Percentiles rank a stretch among this genome's conserved stretches.
phyloP scores from a whole-genome alignment of 495 filamentous ascomycete species.

The Oleoguttula mirabilis region DNA sequence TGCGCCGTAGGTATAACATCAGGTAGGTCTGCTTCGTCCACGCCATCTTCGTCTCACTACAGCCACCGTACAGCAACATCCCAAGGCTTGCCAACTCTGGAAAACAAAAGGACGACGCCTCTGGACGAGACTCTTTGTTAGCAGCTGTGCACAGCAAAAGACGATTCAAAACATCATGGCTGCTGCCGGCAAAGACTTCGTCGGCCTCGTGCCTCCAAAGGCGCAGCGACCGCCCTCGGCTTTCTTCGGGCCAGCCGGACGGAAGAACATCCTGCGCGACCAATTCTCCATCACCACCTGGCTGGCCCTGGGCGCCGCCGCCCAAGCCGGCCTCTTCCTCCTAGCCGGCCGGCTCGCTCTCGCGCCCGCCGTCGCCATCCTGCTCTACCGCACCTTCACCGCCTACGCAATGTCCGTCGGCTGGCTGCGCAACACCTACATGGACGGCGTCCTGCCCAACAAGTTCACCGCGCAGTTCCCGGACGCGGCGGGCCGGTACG shows the following conservation, averaged over 20 bases:
- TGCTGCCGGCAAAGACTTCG: not conserved
- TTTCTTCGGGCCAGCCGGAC: not conserved
- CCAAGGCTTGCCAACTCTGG: no score
- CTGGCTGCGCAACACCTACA: constrained; percentile 29
- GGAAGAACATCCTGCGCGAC: constrained; percentile 10
- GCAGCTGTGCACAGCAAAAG: no score
- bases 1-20: no score
- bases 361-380: constrained; percentile 26
- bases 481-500: constrained; percentile 26
- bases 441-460: constrained; percentile 26
- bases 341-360: constrained; percentile 30
- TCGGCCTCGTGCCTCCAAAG: not conserved
- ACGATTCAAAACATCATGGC: no score
- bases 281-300: constrained; percentile 32
- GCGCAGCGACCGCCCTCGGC: not conserved
- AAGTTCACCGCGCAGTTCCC: constrained; percentile 33
- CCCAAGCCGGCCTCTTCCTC: constrained; percentile 30
- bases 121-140: no score
- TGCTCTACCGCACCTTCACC: constrained; percentile 24
- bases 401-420: constrained; percentile 21
- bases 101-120: no score
- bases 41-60: no score
- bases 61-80: no score
- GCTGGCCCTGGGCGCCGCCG: constrained; percentile 34
- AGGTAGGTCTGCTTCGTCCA: no score